These are phyloP conservation scores for Asterochloris sp. DNA, from an alignment of 139 green algal species.

Conservation along the genomic window DNA sequence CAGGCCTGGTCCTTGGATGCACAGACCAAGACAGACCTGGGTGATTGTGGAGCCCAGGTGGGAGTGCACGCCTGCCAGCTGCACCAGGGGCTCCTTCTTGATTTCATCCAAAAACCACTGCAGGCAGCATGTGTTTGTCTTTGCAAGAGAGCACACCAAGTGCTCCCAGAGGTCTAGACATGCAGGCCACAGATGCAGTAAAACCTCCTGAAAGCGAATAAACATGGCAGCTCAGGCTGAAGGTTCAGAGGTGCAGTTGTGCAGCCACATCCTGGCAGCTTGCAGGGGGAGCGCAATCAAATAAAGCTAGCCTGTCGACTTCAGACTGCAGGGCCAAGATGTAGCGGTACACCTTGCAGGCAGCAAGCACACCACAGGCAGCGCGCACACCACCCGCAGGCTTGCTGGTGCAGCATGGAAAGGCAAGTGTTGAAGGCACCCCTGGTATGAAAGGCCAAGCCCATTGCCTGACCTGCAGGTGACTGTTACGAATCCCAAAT, in stretches of 20 bases:
- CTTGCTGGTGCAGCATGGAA: not conserved
- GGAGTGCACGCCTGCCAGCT: conserved; percentile 92
- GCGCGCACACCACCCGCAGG: too few species aligned
- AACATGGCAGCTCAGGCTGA: too few species aligned
- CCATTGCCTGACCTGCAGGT: conserved; percentile 69
- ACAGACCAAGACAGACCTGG: conserved; percentile 50
- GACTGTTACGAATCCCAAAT: conserved; percentile 97
- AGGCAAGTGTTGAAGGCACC: not conserved
- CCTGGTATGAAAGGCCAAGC: not conserved
- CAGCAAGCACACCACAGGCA: not conserved
- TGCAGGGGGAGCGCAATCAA: too few species aligned
- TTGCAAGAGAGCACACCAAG: not conserved
- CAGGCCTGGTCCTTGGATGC: not conserved
- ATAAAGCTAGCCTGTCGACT: too few species aligned
- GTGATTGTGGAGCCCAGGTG: conserved; percentile 97
- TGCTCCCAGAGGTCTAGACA: too few species aligned
- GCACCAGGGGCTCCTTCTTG: conserved; percentile 61
- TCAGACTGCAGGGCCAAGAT: not conserved
- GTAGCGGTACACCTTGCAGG: not conserved
- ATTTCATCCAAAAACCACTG: conserved; percentile 73
- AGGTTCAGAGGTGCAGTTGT: too few species aligned
- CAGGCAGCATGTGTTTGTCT: not conserved
- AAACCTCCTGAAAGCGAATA: too few species aligned
- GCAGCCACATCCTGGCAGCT: too few species aligned
- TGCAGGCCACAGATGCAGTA: too few species aligned